Conservation (phyloP, 169 alveolate species). For the Theileria annulata region DNA sequence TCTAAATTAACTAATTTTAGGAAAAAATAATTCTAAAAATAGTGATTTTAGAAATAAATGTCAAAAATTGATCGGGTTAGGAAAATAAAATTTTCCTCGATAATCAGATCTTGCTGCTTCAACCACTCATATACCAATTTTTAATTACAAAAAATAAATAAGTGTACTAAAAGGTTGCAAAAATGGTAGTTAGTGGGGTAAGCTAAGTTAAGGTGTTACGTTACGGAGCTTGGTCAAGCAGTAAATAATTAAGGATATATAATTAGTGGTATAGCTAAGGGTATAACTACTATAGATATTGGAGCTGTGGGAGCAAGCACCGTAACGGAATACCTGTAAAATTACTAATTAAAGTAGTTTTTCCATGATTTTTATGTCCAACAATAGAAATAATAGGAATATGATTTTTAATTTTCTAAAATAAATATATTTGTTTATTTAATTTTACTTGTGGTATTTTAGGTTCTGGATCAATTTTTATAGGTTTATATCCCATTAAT, state of each 20-base stretch:
- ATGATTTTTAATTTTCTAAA: slow-evolving; percentile 30
- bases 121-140: slow-evolving; percentile 49
- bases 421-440: too few species aligned
- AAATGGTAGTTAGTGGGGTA: too few species aligned
- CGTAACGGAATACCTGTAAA: slow-evolving; percentile 43
- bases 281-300: too few species aligned
- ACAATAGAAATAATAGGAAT: slow-evolving; percentile 78
- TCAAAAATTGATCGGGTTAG: background rate
- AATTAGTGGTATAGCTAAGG: too few species aligned
- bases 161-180: too few species aligned
- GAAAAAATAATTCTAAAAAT: background rate
- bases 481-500: slow-evolving; percentile 70
- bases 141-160: slow-evolving; percentile 28
- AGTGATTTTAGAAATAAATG: background rate
- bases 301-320: too few species aligned
- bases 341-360: slow-evolving; percentile 78
- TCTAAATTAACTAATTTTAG: background rate
- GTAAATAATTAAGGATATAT: too few species aligned
- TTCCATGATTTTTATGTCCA: slow-evolving; percentile 86
- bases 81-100: too few species aligned
- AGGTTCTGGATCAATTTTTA: slow-evolving; percentile 75
- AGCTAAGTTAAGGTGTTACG: too few species aligned
- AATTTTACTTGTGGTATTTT: slow-evolving; percentile 55
- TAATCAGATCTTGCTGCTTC: too few species aligned
- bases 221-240: too few species aligned